Evolutionary conservation across 192 early-diverging fungal genomes (phyloP).

Genomic region (Umbelopsis sp.): DNA sequence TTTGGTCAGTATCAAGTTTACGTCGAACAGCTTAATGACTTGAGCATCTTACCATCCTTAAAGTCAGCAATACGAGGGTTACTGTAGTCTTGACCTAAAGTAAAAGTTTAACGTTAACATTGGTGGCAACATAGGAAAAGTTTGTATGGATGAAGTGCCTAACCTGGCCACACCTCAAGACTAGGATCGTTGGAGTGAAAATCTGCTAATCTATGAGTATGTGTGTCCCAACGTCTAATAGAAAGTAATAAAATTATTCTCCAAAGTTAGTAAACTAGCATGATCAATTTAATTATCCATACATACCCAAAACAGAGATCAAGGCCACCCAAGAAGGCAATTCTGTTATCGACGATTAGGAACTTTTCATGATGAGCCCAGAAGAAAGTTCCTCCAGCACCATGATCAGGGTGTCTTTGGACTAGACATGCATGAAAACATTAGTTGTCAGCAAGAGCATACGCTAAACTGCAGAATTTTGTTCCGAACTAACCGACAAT

Average conservation of each 20-base stretch:
- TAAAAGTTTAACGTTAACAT: not conserved
- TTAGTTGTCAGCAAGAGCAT: too few species aligned
- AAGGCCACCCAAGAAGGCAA: slow-evolving; percentile 86
- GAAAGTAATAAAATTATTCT: not conserved
- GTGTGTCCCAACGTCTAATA: slow-evolving; percentile 63
- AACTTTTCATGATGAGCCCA: slow-evolving; percentile 91
- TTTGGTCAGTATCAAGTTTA: not conserved
- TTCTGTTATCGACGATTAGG: slow-evolving; percentile 74
- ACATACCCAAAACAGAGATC: slow-evolving; percentile 80
- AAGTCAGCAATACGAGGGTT: slow-evolving; percentile 84
- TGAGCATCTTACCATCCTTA: slow-evolving; percentile 37
- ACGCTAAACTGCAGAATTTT: too few species aligned
- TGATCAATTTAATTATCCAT: too few species aligned
- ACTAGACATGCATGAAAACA: slow-evolving; percentile 44
- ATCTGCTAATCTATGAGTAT: slow-evolving; percentile 75
- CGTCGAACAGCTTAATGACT: not conserved
- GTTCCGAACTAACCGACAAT: slow-evolving; percentile 68
- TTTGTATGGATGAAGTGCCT: not conserved
- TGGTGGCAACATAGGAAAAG: not conserved
- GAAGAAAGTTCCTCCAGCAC: slow-evolving; percentile 77
- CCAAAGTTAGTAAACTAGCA: not conserved
- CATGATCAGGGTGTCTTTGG: slow-evolving; percentile 85
- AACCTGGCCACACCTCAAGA: slow-evolving; percentile 48
- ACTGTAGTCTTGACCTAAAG: slow-evolving; percentile 73
- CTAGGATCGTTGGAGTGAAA: slow-evolving; percentile 53